These are phyloP conservation scores for Mortierella sp. DNA, from an alignment of 371 early-diverging fungal species.

Conservation along the genomic window DNA sequence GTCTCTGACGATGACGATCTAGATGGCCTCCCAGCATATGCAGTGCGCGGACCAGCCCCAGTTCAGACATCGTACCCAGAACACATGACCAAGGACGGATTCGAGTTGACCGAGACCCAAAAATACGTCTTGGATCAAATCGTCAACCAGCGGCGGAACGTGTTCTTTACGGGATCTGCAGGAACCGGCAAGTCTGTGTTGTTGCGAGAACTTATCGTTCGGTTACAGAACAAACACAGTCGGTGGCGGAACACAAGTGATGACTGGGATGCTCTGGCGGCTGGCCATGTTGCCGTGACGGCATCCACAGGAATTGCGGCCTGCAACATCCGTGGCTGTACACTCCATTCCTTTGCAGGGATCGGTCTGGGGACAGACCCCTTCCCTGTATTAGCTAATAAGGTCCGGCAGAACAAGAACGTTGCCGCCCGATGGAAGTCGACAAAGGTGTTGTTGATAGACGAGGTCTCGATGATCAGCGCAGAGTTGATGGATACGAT, in stretches of 20 bases:
- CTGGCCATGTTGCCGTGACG: constrained; percentile 42
- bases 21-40: not conserved
- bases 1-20: not conserved
- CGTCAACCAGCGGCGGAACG: constrained; percentile 59
- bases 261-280: constrained; percentile 22
- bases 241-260: constrained; percentile 1
- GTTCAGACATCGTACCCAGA: not conserved
- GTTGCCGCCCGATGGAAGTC: constrained; percentile 41
- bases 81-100: constrained; percentile 13
- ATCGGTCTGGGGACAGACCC: constrained; percentile 55
- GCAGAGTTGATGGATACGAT: constrained; percentile 42
- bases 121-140: constrained; percentile 64
- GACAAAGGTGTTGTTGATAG: constrained; percentile 63
- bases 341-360: constrained; percentile 72
- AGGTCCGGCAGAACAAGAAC: constrained; percentile 10
- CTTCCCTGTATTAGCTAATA: not conserved
- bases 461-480: constrained; percentile 72
- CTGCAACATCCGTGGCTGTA: constrained; percentile 66
- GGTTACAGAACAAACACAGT: constrained; percentile 19
- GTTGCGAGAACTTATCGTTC: constrained; percentile 58
- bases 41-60: not conserved
- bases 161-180: constrained; percentile 70
- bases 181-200: constrained; percentile 58
- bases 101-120: constrained; percentile 69
- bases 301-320: constrained; percentile 61